Evolutionary conservation across 73 alveolate species (phyloP).

Genomic region (Paramecium sexaurelia): DNA sequence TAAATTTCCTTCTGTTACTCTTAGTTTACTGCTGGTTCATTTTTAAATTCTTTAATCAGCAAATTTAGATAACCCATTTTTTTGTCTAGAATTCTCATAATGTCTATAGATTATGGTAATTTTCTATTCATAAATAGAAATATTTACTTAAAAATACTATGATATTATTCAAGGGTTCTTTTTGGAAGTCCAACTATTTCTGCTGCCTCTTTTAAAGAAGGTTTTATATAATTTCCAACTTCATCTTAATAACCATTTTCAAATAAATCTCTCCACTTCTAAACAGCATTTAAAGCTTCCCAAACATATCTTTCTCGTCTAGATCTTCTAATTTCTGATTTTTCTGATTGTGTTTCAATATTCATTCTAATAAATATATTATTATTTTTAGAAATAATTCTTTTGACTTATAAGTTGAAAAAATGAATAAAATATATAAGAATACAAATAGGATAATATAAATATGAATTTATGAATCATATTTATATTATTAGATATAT

Average conservation of each 20-base stretch:
- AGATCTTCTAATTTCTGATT: neutral
- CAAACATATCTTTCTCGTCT: conserved; percentile 20
- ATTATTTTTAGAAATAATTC: neutral
- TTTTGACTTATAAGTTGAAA: neutral
- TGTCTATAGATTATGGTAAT: neutral
- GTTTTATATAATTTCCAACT: conserved; percentile 31
- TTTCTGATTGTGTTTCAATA: neutral
- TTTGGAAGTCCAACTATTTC: conserved; percentile 17
- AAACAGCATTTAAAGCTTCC: conserved; percentile 32
- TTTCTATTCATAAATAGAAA: neutral
- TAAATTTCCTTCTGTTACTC: neutral
- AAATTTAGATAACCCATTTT: conserved; percentile 35
- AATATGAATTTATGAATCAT: neutral
- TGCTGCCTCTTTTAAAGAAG: neutral
- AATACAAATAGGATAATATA: neutral
- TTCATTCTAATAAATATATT: neutral
- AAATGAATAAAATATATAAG: neutral
- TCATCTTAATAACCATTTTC: conserved; percentile 41
- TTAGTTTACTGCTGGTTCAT: neutral
- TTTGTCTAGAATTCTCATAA: conserved; percentile 9
- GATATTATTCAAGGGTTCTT: conserved; percentile 16
- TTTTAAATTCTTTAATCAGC: neutral
- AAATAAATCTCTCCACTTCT: conserved; percentile 45
- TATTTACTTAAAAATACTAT: neutral
- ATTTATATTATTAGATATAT: neutral